Percentiles rank a stretch among this genome's conserved stretches.
Conservation (phyloP, 352 stramenopile species). For the Phytopythium montanum region DNA sequence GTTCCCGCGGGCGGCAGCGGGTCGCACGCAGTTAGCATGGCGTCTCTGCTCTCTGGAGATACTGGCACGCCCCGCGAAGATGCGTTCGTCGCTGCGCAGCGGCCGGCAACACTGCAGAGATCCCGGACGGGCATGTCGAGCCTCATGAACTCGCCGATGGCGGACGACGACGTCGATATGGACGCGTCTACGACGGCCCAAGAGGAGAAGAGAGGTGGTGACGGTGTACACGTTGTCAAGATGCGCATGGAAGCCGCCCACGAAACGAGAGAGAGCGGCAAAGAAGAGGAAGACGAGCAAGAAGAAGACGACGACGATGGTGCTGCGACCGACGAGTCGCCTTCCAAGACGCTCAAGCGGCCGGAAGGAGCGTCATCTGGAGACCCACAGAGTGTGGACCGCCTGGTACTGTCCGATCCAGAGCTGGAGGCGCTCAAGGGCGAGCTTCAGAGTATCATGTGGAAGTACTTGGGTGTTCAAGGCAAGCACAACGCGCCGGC, state of each 20-base stretch:
- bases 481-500: slow-evolving; percentile 21
- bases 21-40: slow-evolving; percentile 25
- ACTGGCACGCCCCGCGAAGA: slow-evolving; percentile 10
- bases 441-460: slow-evolving; percentile 32
- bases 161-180: slow-evolving; percentile 25
- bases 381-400: slow-evolving; percentile 13
- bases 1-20: not conserved
- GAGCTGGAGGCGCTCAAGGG: slow-evolving; percentile 41
- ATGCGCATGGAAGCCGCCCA: not conserved
- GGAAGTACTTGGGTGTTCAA: slow-evolving; percentile 25
- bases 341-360: slow-evolving; percentile 7
- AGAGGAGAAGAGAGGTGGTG: slow-evolving; percentile 4
- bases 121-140: slow-evolving; percentile 34
- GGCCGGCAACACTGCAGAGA: slow-evolving; percentile 3
- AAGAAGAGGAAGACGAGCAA: slow-evolving; percentile 13
- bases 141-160: slow-evolving; percentile 63
- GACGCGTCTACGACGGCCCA: not conserved
- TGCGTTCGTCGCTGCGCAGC: not conserved
- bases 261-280: not conserved
- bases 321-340: slow-evolving; percentile 7
- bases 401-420: slow-evolving; percentile 24
- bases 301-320: slow-evolving; percentile 11
- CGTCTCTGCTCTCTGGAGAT: slow-evolving; percentile 45
- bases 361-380: not conserved
- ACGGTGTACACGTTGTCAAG: slow-evolving; percentile 1